phyloP scores from a whole-genome alignment of 2,329 filamentous ascomycete species.

The Dactylellina parvicollis region DNA sequence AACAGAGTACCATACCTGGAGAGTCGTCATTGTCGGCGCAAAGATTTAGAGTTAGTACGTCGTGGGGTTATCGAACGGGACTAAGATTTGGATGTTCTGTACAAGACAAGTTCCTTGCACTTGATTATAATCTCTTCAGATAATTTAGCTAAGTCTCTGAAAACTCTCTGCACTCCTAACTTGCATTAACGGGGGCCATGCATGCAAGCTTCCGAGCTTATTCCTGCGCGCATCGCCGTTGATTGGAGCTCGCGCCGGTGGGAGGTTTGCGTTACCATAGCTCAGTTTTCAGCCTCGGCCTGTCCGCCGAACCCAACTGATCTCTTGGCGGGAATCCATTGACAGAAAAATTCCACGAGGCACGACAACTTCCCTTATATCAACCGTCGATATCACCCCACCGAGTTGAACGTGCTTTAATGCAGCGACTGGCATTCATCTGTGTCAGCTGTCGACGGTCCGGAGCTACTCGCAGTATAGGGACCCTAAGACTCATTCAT shows the following conservation, averaged over 20 bases:
- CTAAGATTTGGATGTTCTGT: not conserved
- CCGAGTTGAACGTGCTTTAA: conserved; percentile 17
- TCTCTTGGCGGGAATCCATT: not conserved
- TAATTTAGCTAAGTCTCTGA: not conserved
- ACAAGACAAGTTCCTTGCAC: too few relatives aligned
- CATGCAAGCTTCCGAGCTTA: conserved; percentile 40
- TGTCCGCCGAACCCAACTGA: not conserved
- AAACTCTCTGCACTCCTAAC: not conserved
- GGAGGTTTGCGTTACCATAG: not conserved
- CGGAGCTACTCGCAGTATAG: conserved; percentile 17
- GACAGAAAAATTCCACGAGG: not conserved
- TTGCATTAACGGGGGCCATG: conserved; percentile 1
- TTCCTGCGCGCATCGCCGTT: conserved; percentile 23
- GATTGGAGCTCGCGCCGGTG: conserved; percentile 1
- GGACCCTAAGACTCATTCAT: conserved; percentile 14
- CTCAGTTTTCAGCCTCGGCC: not conserved
- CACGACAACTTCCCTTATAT: not conserved
- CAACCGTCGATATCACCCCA: not conserved
- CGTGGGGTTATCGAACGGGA: not conserved
- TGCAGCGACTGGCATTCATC: conserved; percentile 42
- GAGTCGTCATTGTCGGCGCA: conserved; percentile 25
- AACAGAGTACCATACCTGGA: conserved; percentile 23
- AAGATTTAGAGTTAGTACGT: not conserved
- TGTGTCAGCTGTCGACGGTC: conserved; percentile 45
- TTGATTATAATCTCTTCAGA: too few relatives aligned